Base-by-base conservation (phyloP, 352 stramenopile species). In the Globisporangium iwayamae region DNA sequence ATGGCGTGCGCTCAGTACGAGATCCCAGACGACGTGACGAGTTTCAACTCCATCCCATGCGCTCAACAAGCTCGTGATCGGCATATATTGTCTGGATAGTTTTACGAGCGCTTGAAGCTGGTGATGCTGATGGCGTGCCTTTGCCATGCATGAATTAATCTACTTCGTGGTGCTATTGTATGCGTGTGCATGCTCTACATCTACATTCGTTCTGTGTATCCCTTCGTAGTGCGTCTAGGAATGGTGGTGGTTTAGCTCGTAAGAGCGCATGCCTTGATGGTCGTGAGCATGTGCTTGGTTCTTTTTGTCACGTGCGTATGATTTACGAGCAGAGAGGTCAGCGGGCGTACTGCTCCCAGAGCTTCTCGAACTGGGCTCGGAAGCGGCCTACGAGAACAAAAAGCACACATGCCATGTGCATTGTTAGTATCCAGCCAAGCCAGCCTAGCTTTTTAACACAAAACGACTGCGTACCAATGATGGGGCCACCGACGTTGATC, bases 311-410 rank as follows among this genome's bases (percentile, higher is more conserved):
- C 4, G 36, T 41, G 36, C 10, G 10, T 14, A 14, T 41, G 10
- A 41, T 41, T 41, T 9, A 41, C 36, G 36, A 41, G 36, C 36
- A 41, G 36, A 41, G 2, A 4, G 36, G 11, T 76, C 53, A 80
- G 52, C 69, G 76, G 45, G 81, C 67, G 71, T 83, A 88, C 43
- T 81, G 71, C 36, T 62, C 41, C 81, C 79, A 90, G n/a, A 90
- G 73, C 47, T 86, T 69, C 43, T 81, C 68, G 46, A 84, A 90
- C 45, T 90, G 72, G 51, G 85, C 69, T n/a, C 72, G 68, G 66
- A 89, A 90, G 48, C 71, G 78, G 10, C 48, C 79, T 90, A 55
- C 10, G 34, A 41, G 22, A 20, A 2, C 38, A 58, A 14, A 55
- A 28, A 32, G 11, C 9, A 11, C 4, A 10, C 14, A 39, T 39